A percentile compares a stretch with the other conserved stretches of the same genome.
Conservation (phyloP, 305 asterid species). For the Fraxinus albicans region DNA sequence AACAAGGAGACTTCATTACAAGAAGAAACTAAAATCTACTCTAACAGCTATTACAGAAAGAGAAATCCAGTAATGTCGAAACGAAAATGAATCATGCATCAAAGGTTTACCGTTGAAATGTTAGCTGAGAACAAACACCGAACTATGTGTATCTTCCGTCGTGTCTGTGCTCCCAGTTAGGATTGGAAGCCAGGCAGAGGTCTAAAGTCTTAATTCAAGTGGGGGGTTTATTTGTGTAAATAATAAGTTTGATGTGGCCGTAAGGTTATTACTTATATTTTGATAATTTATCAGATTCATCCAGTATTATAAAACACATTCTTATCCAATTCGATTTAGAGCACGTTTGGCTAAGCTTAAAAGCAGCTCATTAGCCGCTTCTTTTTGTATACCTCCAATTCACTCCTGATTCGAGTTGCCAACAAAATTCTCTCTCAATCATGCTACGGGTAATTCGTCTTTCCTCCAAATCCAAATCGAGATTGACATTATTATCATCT, state of each 20-base stretch:
- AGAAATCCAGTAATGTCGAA: background rate
- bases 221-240: background rate
- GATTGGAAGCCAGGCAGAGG: background rate
- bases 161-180: background rate
- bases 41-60: background rate
- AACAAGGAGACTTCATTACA: background rate
- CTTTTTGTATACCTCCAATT: background rate
- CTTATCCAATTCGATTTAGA: background rate
- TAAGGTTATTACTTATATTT: background rate
- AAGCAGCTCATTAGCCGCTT: background rate
- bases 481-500: background rate
- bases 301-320: background rate
- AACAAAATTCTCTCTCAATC: slow-evolving; percentile 2
- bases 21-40: background rate
- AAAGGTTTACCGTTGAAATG: slow-evolving; percentile 1
- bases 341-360: background rate
- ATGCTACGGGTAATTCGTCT: slow-evolving; percentile 26
- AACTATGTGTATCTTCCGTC: background rate
- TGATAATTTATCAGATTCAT: background rate
- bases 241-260: background rate
- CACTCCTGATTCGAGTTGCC: background rate
- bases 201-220: background rate
- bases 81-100: background rate
- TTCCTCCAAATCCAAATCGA: slow-evolving; percentile 25
- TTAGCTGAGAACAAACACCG: background rate